These are phyloP conservation scores for Candida krabiensis DNA, from an alignment of 805 yeast species.

Conservation along the genomic window DNA sequence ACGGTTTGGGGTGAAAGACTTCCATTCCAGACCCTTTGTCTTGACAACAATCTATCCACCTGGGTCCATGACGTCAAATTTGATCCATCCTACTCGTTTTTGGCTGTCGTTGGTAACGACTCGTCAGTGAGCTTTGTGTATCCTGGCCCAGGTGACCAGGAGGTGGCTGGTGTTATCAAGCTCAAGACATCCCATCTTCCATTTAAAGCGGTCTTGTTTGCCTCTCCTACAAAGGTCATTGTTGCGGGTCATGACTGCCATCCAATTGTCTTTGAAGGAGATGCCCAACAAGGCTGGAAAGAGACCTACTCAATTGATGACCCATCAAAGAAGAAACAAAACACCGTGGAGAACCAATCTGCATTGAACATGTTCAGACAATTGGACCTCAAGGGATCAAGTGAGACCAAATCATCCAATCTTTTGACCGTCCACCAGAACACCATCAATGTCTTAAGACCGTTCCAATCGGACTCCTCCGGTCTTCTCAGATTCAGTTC, in stretches of 20 bases:
- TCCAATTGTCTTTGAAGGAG: conserved; percentile 81
- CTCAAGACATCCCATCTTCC: conserved; percentile 75
- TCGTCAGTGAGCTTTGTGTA: conserved; percentile 79
- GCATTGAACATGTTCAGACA: conserved; percentile 94
- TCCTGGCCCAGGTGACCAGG: conserved; percentile 62
- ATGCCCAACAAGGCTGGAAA: conserved; percentile 60
- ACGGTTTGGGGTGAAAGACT: conserved; percentile 92
- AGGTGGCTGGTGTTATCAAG: conserved; percentile 48
- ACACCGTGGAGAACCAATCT: conserved; percentile 64
- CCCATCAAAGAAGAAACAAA: conserved; percentile 40
- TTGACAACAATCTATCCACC: conserved; percentile 73
- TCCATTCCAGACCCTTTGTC: conserved; percentile 90
- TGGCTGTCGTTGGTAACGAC: conserved; percentile 86
- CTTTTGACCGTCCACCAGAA: conserved; percentile 87
- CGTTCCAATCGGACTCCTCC: conserved; percentile 43
- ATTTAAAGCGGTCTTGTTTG: conserved; percentile 72
- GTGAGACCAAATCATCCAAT: conserved; percentile 43
- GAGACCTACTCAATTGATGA: conserved; percentile 64
- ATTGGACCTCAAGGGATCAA: conserved; percentile 89
- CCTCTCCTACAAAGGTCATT: conserved; percentile 62
- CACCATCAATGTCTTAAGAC: conserved; percentile 69
- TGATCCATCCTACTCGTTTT: conserved; percentile 72
- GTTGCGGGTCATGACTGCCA: conserved; percentile 94
- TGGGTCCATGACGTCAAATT: conserved; percentile 93
- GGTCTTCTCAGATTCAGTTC: conserved; percentile 64